These are phyloP conservation scores for Aspergillus pseudotamarii DNA, from an alignment of 2,329 filamentous ascomycete genomes.

Conservation along the genomic window DNA sequence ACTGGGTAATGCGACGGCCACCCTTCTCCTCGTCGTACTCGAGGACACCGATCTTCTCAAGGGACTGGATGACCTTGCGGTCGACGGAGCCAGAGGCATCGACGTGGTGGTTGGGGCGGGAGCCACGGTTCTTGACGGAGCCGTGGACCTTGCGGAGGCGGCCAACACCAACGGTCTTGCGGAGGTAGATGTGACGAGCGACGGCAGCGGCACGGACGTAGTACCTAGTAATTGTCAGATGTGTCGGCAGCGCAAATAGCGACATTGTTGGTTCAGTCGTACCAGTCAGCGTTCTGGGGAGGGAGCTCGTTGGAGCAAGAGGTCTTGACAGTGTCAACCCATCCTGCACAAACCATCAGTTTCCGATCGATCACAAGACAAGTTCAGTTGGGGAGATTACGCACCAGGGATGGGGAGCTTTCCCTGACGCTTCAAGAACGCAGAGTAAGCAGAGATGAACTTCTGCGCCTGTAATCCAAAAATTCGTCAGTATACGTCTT, in stretches of 20 bases:
- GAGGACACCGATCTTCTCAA: conserved; percentile 98
- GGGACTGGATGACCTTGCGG: conserved; percentile 94
- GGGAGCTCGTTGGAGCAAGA: conserved; percentile 95
- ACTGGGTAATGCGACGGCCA: conserved; percentile 96
- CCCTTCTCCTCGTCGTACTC: conserved; percentile 99
- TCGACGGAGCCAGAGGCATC: conserved; percentile 94
- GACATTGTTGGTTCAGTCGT: conserved; percentile 51
- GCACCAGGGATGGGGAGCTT: conserved; percentile 70
- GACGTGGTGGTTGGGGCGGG: conserved; percentile 89
- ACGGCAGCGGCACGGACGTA: conserved; percentile 88
- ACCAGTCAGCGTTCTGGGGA: conserved; percentile 98
- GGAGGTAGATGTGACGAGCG: conserved; percentile 97
- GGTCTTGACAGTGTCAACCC: conserved; percentile 99
- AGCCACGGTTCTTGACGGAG: conserved; percentile 94
- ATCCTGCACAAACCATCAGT: conserved; percentile 60
- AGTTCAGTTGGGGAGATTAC: conserved; percentile 33
- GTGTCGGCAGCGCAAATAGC: neutral
- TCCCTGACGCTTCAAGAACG: conserved; percentile 71
- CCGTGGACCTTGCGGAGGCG: conserved; percentile 96
- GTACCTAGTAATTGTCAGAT: conserved; percentile 51
- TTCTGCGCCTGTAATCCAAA: conserved; percentile 59
- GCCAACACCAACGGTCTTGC: conserved; percentile 98
- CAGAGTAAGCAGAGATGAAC: conserved; percentile 69
- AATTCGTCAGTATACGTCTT: conserved; percentile 21
- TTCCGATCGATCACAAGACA: neutral